Percentiles rank a stretch among this genome's conserved stretches.
Evolutionary conservation across 176 grass and related monocot genomes (phyloP).

Genomic region (Stipa capillata): DNA sequence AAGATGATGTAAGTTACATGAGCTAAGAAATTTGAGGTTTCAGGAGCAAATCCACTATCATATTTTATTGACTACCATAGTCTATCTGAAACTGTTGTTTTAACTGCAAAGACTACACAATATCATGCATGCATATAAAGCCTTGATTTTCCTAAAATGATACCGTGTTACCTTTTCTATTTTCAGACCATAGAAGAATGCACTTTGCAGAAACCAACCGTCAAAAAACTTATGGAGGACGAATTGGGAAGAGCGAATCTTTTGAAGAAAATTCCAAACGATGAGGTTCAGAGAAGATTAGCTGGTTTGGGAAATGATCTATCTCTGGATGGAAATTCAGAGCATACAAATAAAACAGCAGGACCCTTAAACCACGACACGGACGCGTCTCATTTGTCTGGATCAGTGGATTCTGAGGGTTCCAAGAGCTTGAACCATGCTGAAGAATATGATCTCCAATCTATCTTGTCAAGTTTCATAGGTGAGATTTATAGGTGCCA

Average conservation of each 20-base stretch:
- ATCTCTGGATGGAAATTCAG: conserved; percentile 29
- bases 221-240: conserved; percentile 84
- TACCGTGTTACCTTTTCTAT: neutral
- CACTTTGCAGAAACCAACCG: conserved; percentile 26
- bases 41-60: conserved; percentile 6
- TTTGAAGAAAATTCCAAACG: conserved; percentile 53
- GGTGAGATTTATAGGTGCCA: conserved; percentile 71
- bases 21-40: conserved; percentile 6
- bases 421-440: conserved; percentile 27
- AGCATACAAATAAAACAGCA: conserved; percentile 36
- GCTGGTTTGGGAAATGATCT: conserved; percentile 30
- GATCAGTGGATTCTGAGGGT: conserved; percentile 19
- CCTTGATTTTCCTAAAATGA: neutral
- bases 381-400: conserved; percentile 14
- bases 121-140: conserved; percentile 12
- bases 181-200: conserved; percentile 47
- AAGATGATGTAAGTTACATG: conserved; percentile 55
- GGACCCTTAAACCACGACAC: conserved; percentile 5
- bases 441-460: conserved; percentile 49
- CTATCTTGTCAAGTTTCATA: conserved; percentile 60
- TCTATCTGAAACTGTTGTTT: neutral
- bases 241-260: conserved; percentile 45
- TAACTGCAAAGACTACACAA: neutral
- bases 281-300: conserved; percentile 43
- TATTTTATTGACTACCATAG: neutral